Conservation (phyloP, 225 moss, liverwort and hornwort genomes). For the Rhytidiadelphus loreus region DNA sequence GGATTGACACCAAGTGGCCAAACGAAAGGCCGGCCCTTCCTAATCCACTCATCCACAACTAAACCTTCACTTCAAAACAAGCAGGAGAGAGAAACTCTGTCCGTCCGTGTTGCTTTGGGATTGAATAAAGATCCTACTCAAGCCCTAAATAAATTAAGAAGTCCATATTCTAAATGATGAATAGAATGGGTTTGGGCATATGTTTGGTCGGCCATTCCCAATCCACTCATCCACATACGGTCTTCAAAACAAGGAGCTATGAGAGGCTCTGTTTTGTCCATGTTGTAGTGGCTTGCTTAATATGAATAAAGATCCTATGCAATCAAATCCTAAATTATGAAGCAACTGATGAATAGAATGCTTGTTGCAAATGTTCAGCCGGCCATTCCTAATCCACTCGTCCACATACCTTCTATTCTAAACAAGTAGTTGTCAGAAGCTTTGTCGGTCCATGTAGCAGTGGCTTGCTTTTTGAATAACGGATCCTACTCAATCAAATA, state of each 20-base stretch:
- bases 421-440: neutral
- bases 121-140: neutral
- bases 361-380: too few relatives aligned
- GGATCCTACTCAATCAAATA: neutral
- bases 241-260: neutral
- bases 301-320: neutral
- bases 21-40: neutral
- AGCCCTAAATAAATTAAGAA: neutral
- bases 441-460: rapidly evolving
- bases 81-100: neutral
- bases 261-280: neutral
- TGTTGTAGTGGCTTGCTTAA: neutral
- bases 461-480: neutral
- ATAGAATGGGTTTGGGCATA: too few relatives aligned
- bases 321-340: neutral
- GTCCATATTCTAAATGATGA: neutral
- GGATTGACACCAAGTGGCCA: neutral
- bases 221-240: neutral
- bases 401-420: neutral
- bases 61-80: neutral
- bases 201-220: too few relatives aligned
- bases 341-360: neutral
- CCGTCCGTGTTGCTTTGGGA: neutral
- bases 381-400: neutral
- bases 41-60: neutral